A percentile compares a stretch with the other conserved stretches of the same genome.
phyloP scores from a whole-genome alignment of 2,329 filamentous ascomycete genomes.

The Zarea fungicola region DNA sequence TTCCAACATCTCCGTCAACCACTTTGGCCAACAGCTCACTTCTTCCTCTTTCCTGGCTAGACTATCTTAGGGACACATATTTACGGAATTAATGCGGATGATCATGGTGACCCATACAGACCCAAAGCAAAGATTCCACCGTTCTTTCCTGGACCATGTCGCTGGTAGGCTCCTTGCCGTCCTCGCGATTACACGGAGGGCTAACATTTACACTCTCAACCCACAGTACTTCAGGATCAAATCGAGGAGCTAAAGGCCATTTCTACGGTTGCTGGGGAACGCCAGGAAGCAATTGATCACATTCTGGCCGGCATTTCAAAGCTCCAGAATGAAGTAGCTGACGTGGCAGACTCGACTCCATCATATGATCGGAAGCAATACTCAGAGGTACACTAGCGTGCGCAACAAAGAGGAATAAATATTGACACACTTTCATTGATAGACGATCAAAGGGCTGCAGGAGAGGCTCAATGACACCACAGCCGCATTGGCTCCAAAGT shows the following conservation, averaged over 20 bases:
- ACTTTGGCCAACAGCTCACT: too few relatives aligned
- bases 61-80: background rate
- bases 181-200: background rate
- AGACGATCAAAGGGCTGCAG: constrained; percentile 75
- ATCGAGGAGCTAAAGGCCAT: constrained; percentile 64
- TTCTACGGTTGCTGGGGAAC: constrained; percentile 62
- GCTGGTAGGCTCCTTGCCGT: constrained; percentile 47
- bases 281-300: constrained; percentile 74
- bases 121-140: constrained; percentile 74
- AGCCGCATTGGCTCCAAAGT: constrained; percentile 63
- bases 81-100: background rate
- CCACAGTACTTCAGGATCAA: constrained; percentile 66
- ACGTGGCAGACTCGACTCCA: constrained; percentile 75
- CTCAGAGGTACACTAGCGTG: constrained; percentile 63
- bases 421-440: constrained; percentile 3
- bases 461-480: constrained; percentile 71
- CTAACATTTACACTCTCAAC: background rate
- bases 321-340: constrained; percentile 78
- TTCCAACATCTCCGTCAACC: too few relatives aligned
- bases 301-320: constrained; percentile 74
- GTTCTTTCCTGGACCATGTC: constrained; percentile 73
- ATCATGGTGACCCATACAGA: constrained; percentile 25
- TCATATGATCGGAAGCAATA: constrained; percentile 88
- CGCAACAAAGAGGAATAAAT: background rate
- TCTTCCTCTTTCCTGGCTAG: background rate